phyloP scores from a whole-genome alignment of 805 yeast genomes.

The Candida gorgasii region DNA sequence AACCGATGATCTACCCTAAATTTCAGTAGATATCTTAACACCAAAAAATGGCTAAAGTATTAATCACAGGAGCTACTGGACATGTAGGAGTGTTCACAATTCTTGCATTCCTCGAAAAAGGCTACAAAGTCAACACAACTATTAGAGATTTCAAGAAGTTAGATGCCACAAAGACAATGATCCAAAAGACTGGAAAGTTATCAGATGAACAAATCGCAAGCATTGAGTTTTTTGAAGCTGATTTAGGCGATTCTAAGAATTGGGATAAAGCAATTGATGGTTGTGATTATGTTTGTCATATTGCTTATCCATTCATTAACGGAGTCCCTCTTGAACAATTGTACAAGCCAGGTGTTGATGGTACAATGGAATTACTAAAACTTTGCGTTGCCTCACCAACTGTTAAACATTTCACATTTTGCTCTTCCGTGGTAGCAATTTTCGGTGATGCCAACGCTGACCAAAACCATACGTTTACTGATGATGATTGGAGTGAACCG shows the following conservation, averaged over 20 bases:
- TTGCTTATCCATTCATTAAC: constrained; percentile 14
- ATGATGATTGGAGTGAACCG: constrained; percentile 2
- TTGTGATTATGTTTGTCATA: constrained; percentile 12
- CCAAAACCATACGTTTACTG: constrained; percentile 4
- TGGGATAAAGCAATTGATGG: constrained; percentile 16
- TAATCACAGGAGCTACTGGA: constrained; percentile 19
- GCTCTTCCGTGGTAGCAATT: constrained; percentile 8
- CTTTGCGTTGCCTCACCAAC: constrained; percentile 6
- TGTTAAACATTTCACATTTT: constrained; percentile 10
- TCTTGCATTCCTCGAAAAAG: constrained; percentile 10
- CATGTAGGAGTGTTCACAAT: constrained; percentile 14
- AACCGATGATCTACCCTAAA: too few species aligned
- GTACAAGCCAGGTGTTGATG: constrained; percentile 7
- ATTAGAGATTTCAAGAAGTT: constrained; percentile 12
- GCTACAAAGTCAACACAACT: constrained; percentile 16
- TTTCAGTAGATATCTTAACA: not conserved
- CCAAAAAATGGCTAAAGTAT: constrained; percentile 9
- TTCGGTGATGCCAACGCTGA: not conserved
- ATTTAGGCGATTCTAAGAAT: constrained; percentile 10
- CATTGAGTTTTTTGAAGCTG: constrained; percentile 11
- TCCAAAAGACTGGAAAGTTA: constrained; percentile 9
- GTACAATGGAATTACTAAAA: constrained; percentile 6
- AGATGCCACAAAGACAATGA: constrained; percentile 5
- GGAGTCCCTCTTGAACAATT: constrained; percentile 10
- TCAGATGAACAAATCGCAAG: constrained; percentile 1